These are phyloP conservation scores for Oryza brachyantha DNA, from an alignment of 176 grass and related monocot genomes.

Conservation along the genomic window DNA sequence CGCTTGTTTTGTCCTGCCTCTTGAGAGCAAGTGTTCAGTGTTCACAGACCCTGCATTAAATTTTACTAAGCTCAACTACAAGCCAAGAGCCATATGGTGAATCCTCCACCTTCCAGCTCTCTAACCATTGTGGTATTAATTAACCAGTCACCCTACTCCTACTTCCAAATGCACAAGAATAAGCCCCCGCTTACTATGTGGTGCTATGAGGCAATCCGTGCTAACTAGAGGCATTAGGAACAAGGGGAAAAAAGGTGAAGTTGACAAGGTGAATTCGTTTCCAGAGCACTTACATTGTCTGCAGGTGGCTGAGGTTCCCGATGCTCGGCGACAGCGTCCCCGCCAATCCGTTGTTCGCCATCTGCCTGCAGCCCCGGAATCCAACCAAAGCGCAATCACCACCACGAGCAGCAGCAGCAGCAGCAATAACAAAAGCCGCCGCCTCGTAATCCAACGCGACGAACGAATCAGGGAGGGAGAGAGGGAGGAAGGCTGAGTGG, in stretches of 20 bases:
- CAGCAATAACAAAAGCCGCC: neutral
- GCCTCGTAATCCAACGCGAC: neutral
- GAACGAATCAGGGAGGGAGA: neutral
- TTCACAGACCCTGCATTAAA: neutral
- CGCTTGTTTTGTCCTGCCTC: neutral
- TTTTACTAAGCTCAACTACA: neutral
- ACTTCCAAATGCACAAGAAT: neutral
- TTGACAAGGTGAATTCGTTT: neutral
- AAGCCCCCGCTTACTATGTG: neutral
- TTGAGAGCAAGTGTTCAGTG: neutral
- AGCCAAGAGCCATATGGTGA: neutral
- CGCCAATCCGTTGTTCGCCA: slow-evolving; percentile 76
- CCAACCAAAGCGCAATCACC: neutral
- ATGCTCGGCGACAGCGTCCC: slow-evolving; percentile 77
- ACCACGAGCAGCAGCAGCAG: neutral
- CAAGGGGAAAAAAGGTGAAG: neutral
- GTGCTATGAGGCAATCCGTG: neutral
- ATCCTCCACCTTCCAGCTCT: neutral
- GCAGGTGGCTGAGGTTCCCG: slow-evolving; percentile 84
- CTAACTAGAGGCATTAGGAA: neutral
- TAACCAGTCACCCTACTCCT: neutral
- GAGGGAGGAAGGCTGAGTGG: neutral
- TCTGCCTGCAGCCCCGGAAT: slow-evolving; percentile 67
- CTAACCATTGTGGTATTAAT: neutral
- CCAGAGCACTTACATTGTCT: slow-evolving; percentile 64